Evolutionary conservation across 2,329 filamentous ascomycete species (phyloP), one percentile per base, ranked within the genome.

Genomic region (Fusarium sacchari): DNA sequence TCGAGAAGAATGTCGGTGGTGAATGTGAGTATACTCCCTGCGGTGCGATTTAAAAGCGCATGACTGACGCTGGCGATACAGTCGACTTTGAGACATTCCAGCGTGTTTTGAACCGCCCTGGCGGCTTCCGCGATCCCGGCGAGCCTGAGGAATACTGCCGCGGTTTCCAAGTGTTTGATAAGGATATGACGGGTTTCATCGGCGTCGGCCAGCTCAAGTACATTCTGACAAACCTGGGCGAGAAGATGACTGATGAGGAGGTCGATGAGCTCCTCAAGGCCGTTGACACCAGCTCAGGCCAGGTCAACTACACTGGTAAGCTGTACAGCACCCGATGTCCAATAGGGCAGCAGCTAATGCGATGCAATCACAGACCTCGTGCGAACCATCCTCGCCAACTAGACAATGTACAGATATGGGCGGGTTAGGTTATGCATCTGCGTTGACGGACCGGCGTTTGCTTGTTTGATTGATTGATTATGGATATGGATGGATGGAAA

Each of bases 201-300:
- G 96, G 96, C 64, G 96, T 98, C 74, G 96, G 96, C 66, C 96
- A 99, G 86, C 90, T 99, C 83, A 94, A 97, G 85, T 99, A 99
- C 86, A 96, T 99, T 82, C 86, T 99, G 80, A 99, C 96, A 64
- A 98, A 98, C 83, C 86, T 99, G 79, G 96, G 96, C 79, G 96
- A 99, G 92, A 98, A 98, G 89, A 98, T 99, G 95, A 94, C 93
- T 71, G 96, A 99, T 79, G 96, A 98, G 74, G 96, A 99, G 88
- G 96, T 99, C 55, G 96, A 98, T 83, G 96, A 99, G 89, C 89
- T 99, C 81, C 91, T 99, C 83, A 99, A 98, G 91, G 95, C 95
- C 1, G 96, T 98, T 75, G 96, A 99, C 82, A 97, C 95, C 70
- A 96, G 93, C 85, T 96, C 93, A 63, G 95, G 96, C 77, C 95